Evolutionary conservation across 352 stramenopile species (phyloP).

Genomic region (Aphanomyces stellatus): DNA sequence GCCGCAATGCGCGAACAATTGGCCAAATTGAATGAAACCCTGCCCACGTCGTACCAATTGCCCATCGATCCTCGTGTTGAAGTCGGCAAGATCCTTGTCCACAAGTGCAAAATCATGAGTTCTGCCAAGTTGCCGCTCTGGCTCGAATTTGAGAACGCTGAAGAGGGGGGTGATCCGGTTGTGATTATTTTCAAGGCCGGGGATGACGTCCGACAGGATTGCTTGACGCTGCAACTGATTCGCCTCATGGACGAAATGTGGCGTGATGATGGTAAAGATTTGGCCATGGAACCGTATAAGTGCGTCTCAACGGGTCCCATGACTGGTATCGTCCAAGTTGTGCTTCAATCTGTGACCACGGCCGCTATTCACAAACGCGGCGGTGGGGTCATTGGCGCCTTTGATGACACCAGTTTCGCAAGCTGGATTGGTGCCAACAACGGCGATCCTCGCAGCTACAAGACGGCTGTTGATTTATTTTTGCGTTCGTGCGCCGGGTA

Average conservation of each 20-base stretch:
- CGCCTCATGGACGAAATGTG: constrained; percentile 91
- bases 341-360: constrained; percentile 88
- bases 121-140: constrained; percentile 84
- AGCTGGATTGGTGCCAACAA: constrained; percentile 83
- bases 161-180: constrained; percentile 53
- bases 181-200: constrained; percentile 93
- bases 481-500: constrained; percentile 84
- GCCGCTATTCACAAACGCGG: constrained; percentile 82
- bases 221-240: constrained; percentile 89
- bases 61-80: constrained; percentile 81
- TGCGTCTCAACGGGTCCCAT: constrained; percentile 86
- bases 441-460: constrained; percentile 51
- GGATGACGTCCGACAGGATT: constrained; percentile 92
- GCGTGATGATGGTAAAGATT: constrained; percentile 85
- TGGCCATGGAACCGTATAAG: constrained; percentile 88
- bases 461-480: constrained; percentile 77
- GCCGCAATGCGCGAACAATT: constrained; percentile 70
- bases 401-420: constrained; percentile 78
- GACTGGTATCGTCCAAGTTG: constrained; percentile 88
- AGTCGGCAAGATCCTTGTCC: constrained; percentile 78
- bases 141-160: constrained; percentile 84
- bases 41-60: constrained; percentile 81
- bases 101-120: constrained; percentile 85
- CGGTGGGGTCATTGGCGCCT: constrained; percentile 72
- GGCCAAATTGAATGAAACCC: constrained; percentile 64